Percentiles rank a stretch among this genome's conserved stretches.
phyloP scores from a whole-genome alignment of 148 eudicot genomes.

The Suaeda aralocaspica region DNA sequence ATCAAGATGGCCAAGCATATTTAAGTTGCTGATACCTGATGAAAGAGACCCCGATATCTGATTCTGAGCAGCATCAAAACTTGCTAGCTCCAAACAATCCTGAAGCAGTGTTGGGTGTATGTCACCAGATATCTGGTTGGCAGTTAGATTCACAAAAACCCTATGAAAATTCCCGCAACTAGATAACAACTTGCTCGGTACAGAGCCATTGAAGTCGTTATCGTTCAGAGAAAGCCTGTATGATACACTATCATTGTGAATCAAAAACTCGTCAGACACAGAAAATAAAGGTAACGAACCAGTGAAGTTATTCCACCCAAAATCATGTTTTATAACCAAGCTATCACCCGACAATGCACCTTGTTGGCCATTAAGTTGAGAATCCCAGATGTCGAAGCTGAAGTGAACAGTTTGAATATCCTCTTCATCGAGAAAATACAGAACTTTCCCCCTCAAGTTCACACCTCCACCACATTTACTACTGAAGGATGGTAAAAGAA shows the following conservation, averaged over 20 bases:
- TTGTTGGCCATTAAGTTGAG: constrained; percentile 15
- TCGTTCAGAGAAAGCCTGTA: constrained; percentile 34
- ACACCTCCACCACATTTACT: constrained; percentile 29
- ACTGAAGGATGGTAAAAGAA: constrained; percentile 23
- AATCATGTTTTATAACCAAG: constrained; percentile 39
- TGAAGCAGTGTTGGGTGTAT: constrained; percentile 28
- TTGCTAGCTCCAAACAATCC: constrained; percentile 35
- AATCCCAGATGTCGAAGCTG: constrained; percentile 24
- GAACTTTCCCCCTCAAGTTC: constrained; percentile 21
- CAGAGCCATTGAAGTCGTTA: constrained; percentile 39
- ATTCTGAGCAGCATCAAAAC: constrained; percentile 47
- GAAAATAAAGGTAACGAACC: constrained; percentile 38
- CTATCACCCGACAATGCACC: constrained; percentile 12
- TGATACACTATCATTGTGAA: constrained; percentile 16
- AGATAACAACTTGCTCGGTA: constrained; percentile 30
- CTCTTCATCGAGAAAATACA: constrained; percentile 26
- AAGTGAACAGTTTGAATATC: constrained; percentile 33
- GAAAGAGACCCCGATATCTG: constrained; percentile 37
- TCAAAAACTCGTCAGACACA: constrained; percentile 26
- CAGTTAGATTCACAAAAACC: constrained; percentile 43
- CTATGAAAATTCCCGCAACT: constrained; percentile 34
- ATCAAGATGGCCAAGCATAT: constrained; percentile 37
- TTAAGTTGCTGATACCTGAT: constrained; percentile 30
- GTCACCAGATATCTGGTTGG: constrained; percentile 40
- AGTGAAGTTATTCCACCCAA: constrained; percentile 41